Evolutionary conservation across 2,329 filamentous ascomycete genomes (phyloP).

Genomic region (Zarea fungicola): DNA sequence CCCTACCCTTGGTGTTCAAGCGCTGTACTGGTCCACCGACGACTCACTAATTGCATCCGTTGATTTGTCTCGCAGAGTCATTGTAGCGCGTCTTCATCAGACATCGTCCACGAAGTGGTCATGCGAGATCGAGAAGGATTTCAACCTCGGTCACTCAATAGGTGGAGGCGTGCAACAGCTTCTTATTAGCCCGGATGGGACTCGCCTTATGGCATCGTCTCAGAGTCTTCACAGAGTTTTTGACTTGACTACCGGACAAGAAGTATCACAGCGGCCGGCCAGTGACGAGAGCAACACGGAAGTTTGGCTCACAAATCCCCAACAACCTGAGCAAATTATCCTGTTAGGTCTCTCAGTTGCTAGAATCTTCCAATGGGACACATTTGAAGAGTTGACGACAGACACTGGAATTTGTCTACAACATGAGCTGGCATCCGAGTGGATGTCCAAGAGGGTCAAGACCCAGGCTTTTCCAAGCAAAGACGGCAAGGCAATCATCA

Average conservation of each 20-base stretch:
- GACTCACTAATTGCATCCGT: neutral
- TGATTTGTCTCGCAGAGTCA: neutral
- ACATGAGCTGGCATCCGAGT: neutral
- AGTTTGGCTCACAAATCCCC: neutral
- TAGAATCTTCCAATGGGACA: neutral
- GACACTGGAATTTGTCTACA: neutral
- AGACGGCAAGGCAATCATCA: neutral
- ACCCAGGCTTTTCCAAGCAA: neutral
- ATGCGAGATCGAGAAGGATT: neutral
- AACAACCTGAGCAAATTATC: neutral
- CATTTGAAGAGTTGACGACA: neutral
- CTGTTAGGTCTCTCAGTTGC: neutral
- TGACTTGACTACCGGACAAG: neutral
- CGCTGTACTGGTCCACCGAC: neutral
- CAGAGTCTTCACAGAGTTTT: neutral
- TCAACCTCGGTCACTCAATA: neutral
- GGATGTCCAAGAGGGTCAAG: neutral
- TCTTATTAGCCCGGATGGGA: neutral
- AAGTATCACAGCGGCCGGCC: neutral
- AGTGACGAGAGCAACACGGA: neutral
- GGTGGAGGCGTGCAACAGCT: neutral
- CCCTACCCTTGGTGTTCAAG: neutral
- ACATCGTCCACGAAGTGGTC: neutral
- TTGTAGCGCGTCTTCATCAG: neutral
- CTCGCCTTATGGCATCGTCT: neutral